Conservation (phyloP, 2,329 filamentous ascomycete genomes). For the Claviceps paspali region DNA sequence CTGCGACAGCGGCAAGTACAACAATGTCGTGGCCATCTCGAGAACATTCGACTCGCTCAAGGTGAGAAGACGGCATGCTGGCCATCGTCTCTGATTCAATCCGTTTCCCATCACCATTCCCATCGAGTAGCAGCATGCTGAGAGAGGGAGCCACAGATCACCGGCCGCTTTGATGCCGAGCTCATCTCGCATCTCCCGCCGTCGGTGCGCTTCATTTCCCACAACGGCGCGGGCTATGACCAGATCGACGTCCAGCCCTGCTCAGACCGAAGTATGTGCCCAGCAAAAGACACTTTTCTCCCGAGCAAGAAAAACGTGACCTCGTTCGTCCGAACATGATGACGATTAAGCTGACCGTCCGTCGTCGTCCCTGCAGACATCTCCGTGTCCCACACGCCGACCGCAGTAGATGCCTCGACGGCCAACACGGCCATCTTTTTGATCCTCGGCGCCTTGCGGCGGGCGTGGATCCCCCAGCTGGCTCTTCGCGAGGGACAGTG, state of each 20-base stretch:
- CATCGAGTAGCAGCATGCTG: too few species aligned
- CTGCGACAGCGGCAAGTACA: constrained; percentile 38
- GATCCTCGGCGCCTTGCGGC: constrained; percentile 52
- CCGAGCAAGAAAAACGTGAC: too few species aligned
- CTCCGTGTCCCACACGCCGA: constrained; percentile 52
- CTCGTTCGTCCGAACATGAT: too few species aligned
- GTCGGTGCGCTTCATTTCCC: constrained; percentile 26
- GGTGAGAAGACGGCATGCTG: too few species aligned
- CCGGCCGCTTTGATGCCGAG: constrained; percentile 48
- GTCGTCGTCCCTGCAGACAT: constrained; percentile 20
- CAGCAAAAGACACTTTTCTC: too few species aligned
- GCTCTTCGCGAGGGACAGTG: constrained; percentile 44
- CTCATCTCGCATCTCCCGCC: constrained; percentile 32
- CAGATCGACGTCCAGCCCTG: constrained; percentile 52
- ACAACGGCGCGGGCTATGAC: constrained; percentile 44
- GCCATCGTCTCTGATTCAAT: too few species aligned
- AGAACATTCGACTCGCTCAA: constrained; percentile 30
- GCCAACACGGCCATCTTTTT: constrained; percentile 58
- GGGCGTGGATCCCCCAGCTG: constrained; percentile 45
- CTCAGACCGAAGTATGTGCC: constrained; percentile 17
- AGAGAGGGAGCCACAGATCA: too few species aligned
- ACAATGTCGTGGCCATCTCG: constrained; percentile 42
- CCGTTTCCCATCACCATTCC: too few species aligned
- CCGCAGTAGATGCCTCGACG: constrained; percentile 52
- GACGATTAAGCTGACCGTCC: too few species aligned